Base-by-base conservation (phyloP, 305 asterid genomes). In the Fraxinus greggii region DNA sequence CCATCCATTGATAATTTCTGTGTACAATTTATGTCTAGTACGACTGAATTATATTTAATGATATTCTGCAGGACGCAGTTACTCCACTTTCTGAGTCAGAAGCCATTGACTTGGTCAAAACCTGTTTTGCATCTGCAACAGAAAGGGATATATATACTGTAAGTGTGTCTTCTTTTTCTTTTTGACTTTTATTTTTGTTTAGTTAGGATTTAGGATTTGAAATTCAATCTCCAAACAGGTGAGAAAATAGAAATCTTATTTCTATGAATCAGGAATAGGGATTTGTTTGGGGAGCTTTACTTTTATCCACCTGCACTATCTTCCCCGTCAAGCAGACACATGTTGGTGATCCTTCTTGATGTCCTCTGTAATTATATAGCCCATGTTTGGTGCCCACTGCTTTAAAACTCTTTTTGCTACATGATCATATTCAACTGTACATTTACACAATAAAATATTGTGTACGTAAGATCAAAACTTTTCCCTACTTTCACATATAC, bases 61-160 rank as follows among this genome's bases (percentile, higher is more conserved):
- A 69, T 29, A 15, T 69, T 29, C 38, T 79, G 86, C 92, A 94
- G 97, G 97, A 94, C 88, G 94, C 98, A 7, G 91, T 90, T 80
- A 94, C 98, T 83, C 98, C 98, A 54, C 99, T 95, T 74, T 89
- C 97, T 23, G 99, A 95, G 86, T 17, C 87, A 24, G 99, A 95
- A 91, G 99, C 99, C 83, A 87, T 93, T 87, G 97, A 95, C 89
- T 88, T 95, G 93, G 97, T 95, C 81, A 94, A 93, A 83, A 95
- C 99, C 36, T 95, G 98, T 86, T 95, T 95, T 83, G 95, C 93
- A 24, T 92, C 99, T 75, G 99, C 99, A 79, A 94, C 99, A 8
- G 97, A 95, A 85, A 92, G 99, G 88, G 98, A 95, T 87, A 95
- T 95, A 79, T 95, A 94, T 87, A 94, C 99, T 31, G 97, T 95